A percentile compares a stretch with the other conserved stretches of the same genome.
Conservation (phyloP, 495 filamentous ascomycete genomes). For the Penicillium soppii region DNA sequence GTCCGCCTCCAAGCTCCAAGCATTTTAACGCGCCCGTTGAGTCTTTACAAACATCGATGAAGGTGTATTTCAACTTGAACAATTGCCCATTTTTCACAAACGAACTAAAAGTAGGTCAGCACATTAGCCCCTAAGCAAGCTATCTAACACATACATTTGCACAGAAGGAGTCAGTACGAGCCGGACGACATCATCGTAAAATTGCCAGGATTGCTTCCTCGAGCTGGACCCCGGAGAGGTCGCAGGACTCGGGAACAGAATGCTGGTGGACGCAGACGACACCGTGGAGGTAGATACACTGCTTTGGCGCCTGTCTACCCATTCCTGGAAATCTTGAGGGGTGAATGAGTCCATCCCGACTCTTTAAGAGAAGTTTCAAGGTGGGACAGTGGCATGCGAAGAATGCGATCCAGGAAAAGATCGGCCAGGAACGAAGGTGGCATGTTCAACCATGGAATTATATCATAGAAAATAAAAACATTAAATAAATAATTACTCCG, state of each 20-base stretch:
- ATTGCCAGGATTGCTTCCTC: slow-evolving; percentile 32
- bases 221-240: slow-evolving; percentile 35
- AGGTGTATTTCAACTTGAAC: slow-evolving; percentile 45
- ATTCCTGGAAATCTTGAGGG: slow-evolving; percentile 33
- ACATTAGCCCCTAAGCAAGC: background rate
- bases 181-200: slow-evolving; percentile 39
- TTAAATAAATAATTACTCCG: too few relatives aligned
- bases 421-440: slow-evolving; percentile 14
- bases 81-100: slow-evolving; percentile 40
- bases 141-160: slow-evolving; percentile 33
- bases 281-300: slow-evolving; percentile 40
- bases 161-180: slow-evolving; percentile 37
- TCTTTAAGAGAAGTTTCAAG: background rate
- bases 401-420: slow-evolving; percentile 11
- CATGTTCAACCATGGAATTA: slow-evolving; percentile 4
- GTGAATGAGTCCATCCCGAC: slow-evolving; percentile 26
- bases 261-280: slow-evolving; percentile 37
- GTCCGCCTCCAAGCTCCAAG: slow-evolving; percentile 40
- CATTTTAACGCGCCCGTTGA: slow-evolving; percentile 36
- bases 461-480: background rate
- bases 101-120: slow-evolving; percentile 23
- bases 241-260: slow-evolving; percentile 33
- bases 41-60: slow-evolving; percentile 45
- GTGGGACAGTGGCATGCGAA: slow-evolving; percentile 3
- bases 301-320: slow-evolving; percentile 39